Conservation (phyloP, 169 alveolate species). For the Plasmodium falciparum region DNA sequence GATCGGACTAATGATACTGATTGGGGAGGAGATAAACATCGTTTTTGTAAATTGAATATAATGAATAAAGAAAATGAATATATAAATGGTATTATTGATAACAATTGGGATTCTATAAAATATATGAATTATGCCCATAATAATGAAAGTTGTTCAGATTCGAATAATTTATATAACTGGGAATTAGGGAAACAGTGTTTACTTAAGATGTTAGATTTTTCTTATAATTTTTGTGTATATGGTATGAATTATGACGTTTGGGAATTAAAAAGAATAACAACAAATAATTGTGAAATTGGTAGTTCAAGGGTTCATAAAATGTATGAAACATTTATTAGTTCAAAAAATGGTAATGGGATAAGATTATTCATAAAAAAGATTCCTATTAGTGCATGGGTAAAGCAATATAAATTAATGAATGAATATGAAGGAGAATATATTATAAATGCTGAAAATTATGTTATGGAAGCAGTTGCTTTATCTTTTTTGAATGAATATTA, state of each 20-base stretch:
- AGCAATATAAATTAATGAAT: conserved; percentile 82
- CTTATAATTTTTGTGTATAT: conserved; percentile 57
- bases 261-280: conserved; percentile 61
- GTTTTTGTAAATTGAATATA: no score
- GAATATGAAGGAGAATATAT: conserved; percentile 84
- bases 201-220: conserved; percentile 18
- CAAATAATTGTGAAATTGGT: conserved; percentile 78
- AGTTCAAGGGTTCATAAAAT: conserved; percentile 80
- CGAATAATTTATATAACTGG: not conserved
- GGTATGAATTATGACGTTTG: conserved; percentile 78
- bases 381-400: conserved; percentile 83
- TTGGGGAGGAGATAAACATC: no score
- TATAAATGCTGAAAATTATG: conserved; percentile 88
- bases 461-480: conserved; percentile 86
- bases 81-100: no score
- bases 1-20: no score
- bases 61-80: no score
- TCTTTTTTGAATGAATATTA: conserved; percentile 79
- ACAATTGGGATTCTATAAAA: no score
- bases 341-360: conserved; percentile 31
- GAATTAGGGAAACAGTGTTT: not conserved
- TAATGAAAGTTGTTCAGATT: no score
- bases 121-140: no score
- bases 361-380: conserved; percentile 81
- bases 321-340: conserved; percentile 63